phyloP scores from a whole-genome alignment of 495 filamentous ascomycete species.

The Neurospora tetrasperma region DNA sequence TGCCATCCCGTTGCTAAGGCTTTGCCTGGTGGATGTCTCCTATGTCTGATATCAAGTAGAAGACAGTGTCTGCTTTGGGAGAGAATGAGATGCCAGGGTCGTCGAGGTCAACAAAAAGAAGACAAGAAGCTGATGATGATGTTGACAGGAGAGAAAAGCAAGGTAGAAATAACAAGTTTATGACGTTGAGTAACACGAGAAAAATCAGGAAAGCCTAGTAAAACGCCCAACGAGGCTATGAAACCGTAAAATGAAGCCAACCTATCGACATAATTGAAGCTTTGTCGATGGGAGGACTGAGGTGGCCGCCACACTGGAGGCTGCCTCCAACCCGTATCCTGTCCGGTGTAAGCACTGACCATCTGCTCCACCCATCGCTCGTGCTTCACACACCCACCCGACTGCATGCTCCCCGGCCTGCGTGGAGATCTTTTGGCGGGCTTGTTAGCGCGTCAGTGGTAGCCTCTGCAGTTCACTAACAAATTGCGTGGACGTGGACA shows the following conservation, averaged over 20 bases:
- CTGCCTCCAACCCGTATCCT: background rate
- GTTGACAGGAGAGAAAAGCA: background rate
- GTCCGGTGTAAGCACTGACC: background rate
- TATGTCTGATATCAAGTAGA: background rate
- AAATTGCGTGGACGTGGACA: background rate
- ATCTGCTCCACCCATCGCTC: background rate
- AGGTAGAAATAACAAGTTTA: background rate
- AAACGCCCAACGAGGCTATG: background rate
- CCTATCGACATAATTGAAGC: background rate
- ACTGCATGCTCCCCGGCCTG: background rate
- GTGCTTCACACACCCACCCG: background rate
- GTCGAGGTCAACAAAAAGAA: background rate
- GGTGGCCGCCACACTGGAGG: no score
- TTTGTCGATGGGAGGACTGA: background rate
- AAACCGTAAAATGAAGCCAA: background rate
- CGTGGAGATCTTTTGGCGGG: background rate
- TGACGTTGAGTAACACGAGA: background rate
- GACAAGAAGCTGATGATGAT: background rate
- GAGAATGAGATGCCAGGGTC: background rate
- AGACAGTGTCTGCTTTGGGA: background rate
- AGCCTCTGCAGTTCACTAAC: background rate
- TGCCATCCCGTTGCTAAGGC: background rate
- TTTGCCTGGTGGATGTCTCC: background rate
- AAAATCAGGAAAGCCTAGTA: background rate
- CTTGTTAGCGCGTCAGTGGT: background rate